These are phyloP conservation scores for Salvia splendens DNA, from an alignment of 257 asterid genomes.

Conservation along the genomic window DNA sequence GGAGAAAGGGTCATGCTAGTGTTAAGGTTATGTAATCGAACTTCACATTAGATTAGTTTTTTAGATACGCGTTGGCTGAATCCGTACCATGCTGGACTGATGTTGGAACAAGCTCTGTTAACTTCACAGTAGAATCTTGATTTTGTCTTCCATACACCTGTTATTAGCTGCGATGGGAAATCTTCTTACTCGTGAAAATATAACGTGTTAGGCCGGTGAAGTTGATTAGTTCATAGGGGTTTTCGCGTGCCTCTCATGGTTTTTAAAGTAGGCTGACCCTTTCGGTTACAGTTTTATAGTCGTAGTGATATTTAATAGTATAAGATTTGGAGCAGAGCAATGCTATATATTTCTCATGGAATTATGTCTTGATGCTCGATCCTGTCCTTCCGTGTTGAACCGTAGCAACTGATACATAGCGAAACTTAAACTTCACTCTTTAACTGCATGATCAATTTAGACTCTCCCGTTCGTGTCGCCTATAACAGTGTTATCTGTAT, in stretches of 20 bases:
- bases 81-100: background rate
- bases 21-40: background rate
- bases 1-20: conserved; percentile 2
- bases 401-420: background rate
- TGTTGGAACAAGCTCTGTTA: background rate
- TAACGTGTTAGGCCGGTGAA: background rate
- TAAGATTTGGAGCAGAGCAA: background rate
- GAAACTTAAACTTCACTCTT: background rate
- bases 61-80: background rate
- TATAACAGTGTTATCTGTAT: background rate
- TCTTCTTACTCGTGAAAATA: background rate
- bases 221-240: conserved; percentile 9
- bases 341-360: background rate
- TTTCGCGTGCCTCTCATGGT: background rate
- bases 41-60: conserved; percentile 5
- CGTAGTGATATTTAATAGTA: background rate
- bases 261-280: background rate
- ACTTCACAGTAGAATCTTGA: background rate
- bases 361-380: background rate
- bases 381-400: background rate
- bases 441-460: background rate
- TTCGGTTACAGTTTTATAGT: background rate
- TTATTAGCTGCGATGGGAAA: background rate
- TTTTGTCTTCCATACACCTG: background rate
- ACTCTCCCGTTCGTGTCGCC: background rate